A percentile compares a stretch with the other conserved stretches of the same genome.
Evolutionary conservation across 768 basidiomycete species (phyloP).

Genomic region (Podaxis mareebaensis): DNA sequence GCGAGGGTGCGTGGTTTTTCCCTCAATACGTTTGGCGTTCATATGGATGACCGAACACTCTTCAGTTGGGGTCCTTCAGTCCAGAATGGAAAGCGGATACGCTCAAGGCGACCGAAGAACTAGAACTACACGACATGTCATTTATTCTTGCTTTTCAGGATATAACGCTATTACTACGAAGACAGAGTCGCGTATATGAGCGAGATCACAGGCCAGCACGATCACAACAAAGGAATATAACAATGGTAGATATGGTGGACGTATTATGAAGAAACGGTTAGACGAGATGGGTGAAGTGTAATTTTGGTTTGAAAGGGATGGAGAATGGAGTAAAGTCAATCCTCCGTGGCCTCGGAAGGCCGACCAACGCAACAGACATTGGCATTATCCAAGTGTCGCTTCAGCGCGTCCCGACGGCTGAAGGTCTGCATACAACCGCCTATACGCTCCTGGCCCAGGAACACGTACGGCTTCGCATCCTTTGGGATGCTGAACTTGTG

Average conservation of each 20-base stretch:
- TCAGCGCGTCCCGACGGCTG: conserved; percentile 47
- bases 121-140: conserved; percentile 18
- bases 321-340: neutral
- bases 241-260: neutral
- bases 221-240: neutral
- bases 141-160: conserved; percentile 1
- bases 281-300: neutral
- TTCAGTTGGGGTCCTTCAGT: conserved; percentile 72
- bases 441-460: conserved; percentile 32
- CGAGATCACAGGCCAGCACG: neutral
- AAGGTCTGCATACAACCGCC: conserved; percentile 44
- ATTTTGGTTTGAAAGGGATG: neutral
- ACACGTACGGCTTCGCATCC: conserved; percentile 27
- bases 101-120: conserved; percentile 53
- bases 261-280: too few species aligned
- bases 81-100: conserved; percentile 74
- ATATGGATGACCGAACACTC: conserved; percentile 1
- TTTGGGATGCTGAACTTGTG: conserved; percentile 22
- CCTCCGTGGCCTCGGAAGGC: conserved; percentile 18
- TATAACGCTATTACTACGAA: neutral
- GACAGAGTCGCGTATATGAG: neutral
- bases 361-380: conserved; percentile 30
- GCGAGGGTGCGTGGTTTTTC: conserved; percentile 60
- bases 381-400: conserved; percentile 41
- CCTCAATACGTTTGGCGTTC: neutral